Evolutionary conservation across 306 rosid species (phyloP), one percentile per base, ranked within the genome.

Genomic region (Coriaria nepalensis): DNA sequence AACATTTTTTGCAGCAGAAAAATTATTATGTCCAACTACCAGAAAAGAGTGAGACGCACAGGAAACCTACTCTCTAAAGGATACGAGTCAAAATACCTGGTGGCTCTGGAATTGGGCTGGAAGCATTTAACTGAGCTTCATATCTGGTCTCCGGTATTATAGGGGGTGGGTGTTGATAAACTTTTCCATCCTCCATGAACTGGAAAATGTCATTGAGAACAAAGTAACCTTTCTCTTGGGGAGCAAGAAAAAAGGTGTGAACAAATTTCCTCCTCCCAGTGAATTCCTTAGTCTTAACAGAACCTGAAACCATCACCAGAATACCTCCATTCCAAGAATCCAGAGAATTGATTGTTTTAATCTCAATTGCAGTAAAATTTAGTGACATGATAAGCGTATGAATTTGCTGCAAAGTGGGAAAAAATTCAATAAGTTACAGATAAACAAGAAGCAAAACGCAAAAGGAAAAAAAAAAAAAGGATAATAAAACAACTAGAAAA

Each of bases 131-230:
- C 45, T 77, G 94, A 11, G 70, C 13, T 37, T 90, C 95, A 40
- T 43, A 63, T 10, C 54, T 61, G 51, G 20, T 63, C 43, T 85
- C 96, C 0, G 88, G 59, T 12, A 53, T 50, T 37, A 58, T 48
- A 6, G 86, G 53, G 5, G 50, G 58, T 11, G 60, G 65, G 67
- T 71, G 78, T 13, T 72, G 87, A 52, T 61, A 77, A 12, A 59
- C 40, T 2, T 44, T 66, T 20, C 11, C 96, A 15, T 82, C 93
- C 4, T 81, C 87, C 13, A 70, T 36, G 48, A 71, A 85, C 43
- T 90, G 98, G 60, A 90, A 78, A 43, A 90, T 71, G 64, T 90
- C 98, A 53, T 79, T 90, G 53, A 82, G 81, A 14, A 90, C 92
- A 65, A 77, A 85, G 71, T 62, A 90, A 40, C 98, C 96, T 47